These are phyloP conservation scores for Huntiella abstrusa DNA, from an alignment of 2,329 filamentous ascomycete genomes.

Conservation along the genomic window DNA sequence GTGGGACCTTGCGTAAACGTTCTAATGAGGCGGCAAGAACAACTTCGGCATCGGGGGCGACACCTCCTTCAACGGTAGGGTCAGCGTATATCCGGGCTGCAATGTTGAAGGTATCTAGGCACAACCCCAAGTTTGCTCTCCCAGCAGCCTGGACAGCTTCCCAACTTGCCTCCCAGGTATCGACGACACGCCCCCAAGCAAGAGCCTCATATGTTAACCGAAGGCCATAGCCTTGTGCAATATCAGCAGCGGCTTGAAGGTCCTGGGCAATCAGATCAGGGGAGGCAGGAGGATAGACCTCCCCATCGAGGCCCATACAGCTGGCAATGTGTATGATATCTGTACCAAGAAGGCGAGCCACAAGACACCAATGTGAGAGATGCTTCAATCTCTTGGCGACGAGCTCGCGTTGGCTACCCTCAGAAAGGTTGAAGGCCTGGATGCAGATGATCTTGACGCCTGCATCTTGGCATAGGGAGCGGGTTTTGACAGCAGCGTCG, in stretches of 20 bases:
- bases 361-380: slow-evolving; percentile 48
- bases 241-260: slow-evolving; percentile 44
- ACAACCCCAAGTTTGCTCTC: slow-evolving; percentile 54
- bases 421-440: slow-evolving; percentile 63
- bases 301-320: slow-evolving; percentile 38
- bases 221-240: slow-evolving; percentile 39
- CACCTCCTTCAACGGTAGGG: slow-evolving; percentile 33
- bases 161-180: slow-evolving; percentile 57
- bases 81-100: slow-evolving; percentile 53
- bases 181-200: slow-evolving; percentile 49
- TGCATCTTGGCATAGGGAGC: slow-evolving; percentile 35
- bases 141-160: slow-evolving; percentile 46
- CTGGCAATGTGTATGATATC: slow-evolving; percentile 59
- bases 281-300: slow-evolving; percentile 21
- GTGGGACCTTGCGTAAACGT: slow-evolving; percentile 36
- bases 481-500: slow-evolving; percentile 36
- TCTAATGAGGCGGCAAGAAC: slow-evolving; percentile 35
- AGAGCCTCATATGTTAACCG: slow-evolving; percentile 58
- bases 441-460: slow-evolving; percentile 44
- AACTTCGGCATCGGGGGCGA: slow-evolving; percentile 33
- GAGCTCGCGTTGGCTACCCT: slow-evolving; percentile 44
- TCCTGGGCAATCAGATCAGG: slow-evolving; percentile 40
- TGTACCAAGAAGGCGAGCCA: slow-evolving; percentile 45
- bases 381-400: slow-evolving; percentile 41
- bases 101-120: slow-evolving; percentile 64